phyloP scores from a whole-genome alignment of 305 asterid species.

The Rubia balearica region DNA sequence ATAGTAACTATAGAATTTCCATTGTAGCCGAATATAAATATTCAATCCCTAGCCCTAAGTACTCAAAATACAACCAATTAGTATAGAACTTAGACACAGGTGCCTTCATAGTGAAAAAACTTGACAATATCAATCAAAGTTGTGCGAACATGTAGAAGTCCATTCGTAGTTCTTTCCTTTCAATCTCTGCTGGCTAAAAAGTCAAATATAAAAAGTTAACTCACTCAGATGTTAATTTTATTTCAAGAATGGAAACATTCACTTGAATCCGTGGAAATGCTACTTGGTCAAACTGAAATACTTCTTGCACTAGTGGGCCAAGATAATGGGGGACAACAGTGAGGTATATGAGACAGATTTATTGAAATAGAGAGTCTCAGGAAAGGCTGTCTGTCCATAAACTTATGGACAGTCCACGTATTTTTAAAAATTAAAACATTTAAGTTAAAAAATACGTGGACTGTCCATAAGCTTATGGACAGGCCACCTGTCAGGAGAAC shows the following conservation, averaged over 20 bases:
- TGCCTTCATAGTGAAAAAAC: background rate
- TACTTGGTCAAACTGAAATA: background rate
- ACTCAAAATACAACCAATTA: background rate
- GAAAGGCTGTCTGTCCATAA: too few species aligned
- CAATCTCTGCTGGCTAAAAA: background rate
- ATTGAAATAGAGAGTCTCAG: too few species aligned
- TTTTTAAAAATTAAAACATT: too few species aligned
- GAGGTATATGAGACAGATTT: too few species aligned
- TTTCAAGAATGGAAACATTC: background rate
- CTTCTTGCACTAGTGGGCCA: background rate
- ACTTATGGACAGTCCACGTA: too few species aligned
- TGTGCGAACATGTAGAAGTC: background rate
- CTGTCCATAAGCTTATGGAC: too few species aligned
- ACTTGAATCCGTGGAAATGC: background rate
- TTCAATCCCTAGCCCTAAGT: background rate
- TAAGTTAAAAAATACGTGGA: too few species aligned
- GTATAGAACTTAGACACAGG: background rate
- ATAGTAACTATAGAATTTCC: too few species aligned
- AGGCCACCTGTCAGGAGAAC: too few species aligned
- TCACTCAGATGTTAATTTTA: background rate
- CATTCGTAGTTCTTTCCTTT: background rate
- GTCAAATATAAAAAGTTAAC: background rate
- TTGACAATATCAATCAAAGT: background rate
- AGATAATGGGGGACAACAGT: background rate
- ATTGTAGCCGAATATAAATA: background rate